Base-by-base conservation (phyloP, 2,329 filamentous ascomycete species). In the Ramichloridium luteum region DNA sequence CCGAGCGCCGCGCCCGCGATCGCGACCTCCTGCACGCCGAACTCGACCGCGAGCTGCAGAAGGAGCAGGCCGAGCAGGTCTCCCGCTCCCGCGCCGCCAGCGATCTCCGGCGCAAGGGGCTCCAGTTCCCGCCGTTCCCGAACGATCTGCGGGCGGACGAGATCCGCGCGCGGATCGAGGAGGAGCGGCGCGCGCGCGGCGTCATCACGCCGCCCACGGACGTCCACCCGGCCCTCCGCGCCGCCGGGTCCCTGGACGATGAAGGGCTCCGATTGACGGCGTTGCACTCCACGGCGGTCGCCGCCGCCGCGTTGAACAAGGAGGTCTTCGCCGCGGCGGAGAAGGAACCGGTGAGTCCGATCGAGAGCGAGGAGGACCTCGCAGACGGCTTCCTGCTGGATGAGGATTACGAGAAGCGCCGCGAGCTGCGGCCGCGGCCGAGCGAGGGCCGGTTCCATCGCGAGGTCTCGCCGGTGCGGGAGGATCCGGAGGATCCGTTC, bases 1-100 rank as follows among this genome's bases (percentile, higher is more conserved):
- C 93, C 44, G 74, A 75, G 52, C 86, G 81, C 57, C 72, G 69
- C 32, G 64, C 70, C 35, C 67, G 68, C 22, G 78, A 88, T 13
- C 72, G 75, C 40, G 74, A 83, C 39, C 73, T 69, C 41, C 58
- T 77, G 14, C n/a, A n/a, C n/a, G n/a, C n/a, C n/a, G n/a, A n/a
- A n/a, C n/a, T n/a, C n/a, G 74, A 80, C 43, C 68, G 69, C 32
- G 73, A 70, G 36, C 59, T 90, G 14, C 68, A 11, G 68, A 68
- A 2, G 60, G 62, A 73, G 37, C 46, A 44, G 15, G 41, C 40
- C 25, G 42, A 35, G 13, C n/a, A n/a, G n/a, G n/a, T n/a, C n/a
- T n/a, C n/a, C n/a, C n/a, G n/a, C n/a, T n/a, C n/a, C n/a, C n/a
- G n/a, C n/a, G n/a, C n/a, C n/a, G n/a, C n/a, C n/a, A n/a, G 20